Evolutionary conservation across 306 rosid species (phyloP).

Genomic region (Vachellia collinsii): DNA sequence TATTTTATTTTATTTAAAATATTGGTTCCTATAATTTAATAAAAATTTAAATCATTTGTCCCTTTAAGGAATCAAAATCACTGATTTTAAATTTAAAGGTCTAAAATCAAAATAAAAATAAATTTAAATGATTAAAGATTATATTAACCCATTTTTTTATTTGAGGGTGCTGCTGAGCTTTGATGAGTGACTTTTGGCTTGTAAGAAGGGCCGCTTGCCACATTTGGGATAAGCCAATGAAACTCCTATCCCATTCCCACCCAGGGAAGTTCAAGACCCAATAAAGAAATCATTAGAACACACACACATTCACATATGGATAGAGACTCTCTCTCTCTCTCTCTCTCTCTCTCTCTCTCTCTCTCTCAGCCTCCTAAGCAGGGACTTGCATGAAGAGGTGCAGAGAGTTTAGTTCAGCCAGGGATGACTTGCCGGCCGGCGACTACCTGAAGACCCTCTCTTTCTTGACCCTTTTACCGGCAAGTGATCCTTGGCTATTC

Average conservation of each 20-base stretch:
- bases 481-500: constrained; percentile 53
- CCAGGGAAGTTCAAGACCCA: not conserved
- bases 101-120: no score
- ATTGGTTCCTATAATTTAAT: no score
- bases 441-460: not conserved
- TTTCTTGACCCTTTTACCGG: constrained; percentile 1
- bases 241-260: not conserved
- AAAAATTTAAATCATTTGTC: no score
- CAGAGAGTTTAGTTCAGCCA: constrained; percentile 49
- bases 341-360: no score
- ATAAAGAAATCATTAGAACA: not conserved
- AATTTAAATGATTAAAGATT: no score
- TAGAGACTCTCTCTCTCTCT: no score
- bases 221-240: constrained; percentile 22
- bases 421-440: constrained; percentile 64
- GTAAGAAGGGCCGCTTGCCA: constrained; percentile 38
- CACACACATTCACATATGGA: no score
- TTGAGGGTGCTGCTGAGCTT: constrained; percentile 20
- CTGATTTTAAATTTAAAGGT: no score
- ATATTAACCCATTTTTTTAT: no score
- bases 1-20: no score
- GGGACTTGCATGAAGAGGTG: constrained; percentile 44
- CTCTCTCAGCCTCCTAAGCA: constrained; percentile 45
- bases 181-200: constrained; percentile 41
- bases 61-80: no score